phyloP scores from a whole-genome alignment of 768 basidiomycete genomes.

The Auricularia cornea region DNA sequence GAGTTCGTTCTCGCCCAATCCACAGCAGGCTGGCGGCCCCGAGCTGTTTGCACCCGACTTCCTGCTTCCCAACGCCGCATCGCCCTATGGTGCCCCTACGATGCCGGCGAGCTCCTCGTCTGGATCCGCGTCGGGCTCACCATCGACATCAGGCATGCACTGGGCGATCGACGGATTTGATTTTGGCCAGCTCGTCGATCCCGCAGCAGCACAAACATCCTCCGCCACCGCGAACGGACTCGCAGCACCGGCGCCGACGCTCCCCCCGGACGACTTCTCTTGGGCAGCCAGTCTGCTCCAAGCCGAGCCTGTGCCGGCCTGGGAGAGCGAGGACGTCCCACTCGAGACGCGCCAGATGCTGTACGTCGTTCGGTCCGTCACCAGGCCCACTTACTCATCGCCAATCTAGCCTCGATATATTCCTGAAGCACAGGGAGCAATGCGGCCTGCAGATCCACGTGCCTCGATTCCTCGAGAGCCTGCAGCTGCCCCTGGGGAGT shows the following conservation, averaged over 20 bases:
- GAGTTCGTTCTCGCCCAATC: neutral
- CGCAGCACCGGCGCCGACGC: neutral
- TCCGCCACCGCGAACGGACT: neutral
- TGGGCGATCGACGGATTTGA: neutral
- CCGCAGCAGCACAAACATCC: neutral
- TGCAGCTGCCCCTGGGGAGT: conserved; percentile 32
- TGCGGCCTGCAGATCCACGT: conserved; percentile 70
- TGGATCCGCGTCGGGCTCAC: neutral
- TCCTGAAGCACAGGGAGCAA: conserved; percentile 48
- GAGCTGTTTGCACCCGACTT: neutral
- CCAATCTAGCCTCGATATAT: conserved; percentile 54
- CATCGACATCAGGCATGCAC: neutral
- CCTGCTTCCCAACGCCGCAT: neutral
- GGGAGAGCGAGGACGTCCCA: conserved; percentile 11
- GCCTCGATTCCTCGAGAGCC: conserved; percentile 50
- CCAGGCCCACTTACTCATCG: conserved; percentile 3
- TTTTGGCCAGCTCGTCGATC: neutral
- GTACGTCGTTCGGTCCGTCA: conserved; percentile 9
- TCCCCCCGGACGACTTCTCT: neutral
- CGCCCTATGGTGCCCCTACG: neutral
- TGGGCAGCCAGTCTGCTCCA: neutral
- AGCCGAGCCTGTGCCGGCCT: neutral
- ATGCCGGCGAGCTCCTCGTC: neutral
- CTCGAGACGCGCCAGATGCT: conserved; percentile 9
- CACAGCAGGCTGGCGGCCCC: neutral